These are phyloP conservation scores for Spiromastix sp. DNA, from an alignment of 2,329 filamentous ascomycete species.

Conservation along the genomic window DNA sequence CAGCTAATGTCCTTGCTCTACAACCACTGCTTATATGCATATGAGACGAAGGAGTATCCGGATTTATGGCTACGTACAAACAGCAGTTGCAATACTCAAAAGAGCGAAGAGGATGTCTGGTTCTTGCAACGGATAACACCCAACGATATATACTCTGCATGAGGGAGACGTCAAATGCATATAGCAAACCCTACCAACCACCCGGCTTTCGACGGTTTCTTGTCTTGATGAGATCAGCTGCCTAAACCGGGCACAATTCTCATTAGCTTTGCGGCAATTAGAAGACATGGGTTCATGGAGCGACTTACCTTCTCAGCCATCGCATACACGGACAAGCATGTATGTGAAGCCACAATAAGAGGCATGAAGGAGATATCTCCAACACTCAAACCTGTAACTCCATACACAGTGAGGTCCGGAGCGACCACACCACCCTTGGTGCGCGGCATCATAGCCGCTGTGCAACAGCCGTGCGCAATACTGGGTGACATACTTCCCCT, in stretches of 20 bases:
- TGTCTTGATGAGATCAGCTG: conserved; percentile 1
- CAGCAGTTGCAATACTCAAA: no score
- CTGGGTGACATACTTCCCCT: conserved; percentile 23
- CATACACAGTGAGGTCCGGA: conserved; percentile 12
- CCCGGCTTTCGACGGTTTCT: no score
- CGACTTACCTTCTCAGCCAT: conserved; percentile 21
- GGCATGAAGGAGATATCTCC: conserved; percentile 26
- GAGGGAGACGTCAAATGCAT: no score
- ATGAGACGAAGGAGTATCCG: no score
- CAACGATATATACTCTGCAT: no score
- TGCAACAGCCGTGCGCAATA: conserved; percentile 25
- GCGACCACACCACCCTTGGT: conserved; percentile 18
- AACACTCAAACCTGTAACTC: conserved; percentile 15
- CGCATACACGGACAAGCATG: conserved; percentile 24
- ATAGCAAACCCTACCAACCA: no score
- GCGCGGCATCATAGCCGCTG: conserved; percentile 19
- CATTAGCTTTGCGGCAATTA: background rate
- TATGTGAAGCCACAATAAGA: conserved; percentile 19
- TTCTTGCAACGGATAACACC: no score
- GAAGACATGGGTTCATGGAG: background rate
- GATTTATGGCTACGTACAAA: no score
- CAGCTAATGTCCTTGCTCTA: no score
- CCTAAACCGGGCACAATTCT: background rate
- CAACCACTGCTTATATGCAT: no score
- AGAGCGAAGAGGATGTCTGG: no score